Percentiles rank a stretch among this genome's conserved stretches.
Conservation (phyloP, 257 asterid genomes). For the Thymus quinquecostatus region DNA sequence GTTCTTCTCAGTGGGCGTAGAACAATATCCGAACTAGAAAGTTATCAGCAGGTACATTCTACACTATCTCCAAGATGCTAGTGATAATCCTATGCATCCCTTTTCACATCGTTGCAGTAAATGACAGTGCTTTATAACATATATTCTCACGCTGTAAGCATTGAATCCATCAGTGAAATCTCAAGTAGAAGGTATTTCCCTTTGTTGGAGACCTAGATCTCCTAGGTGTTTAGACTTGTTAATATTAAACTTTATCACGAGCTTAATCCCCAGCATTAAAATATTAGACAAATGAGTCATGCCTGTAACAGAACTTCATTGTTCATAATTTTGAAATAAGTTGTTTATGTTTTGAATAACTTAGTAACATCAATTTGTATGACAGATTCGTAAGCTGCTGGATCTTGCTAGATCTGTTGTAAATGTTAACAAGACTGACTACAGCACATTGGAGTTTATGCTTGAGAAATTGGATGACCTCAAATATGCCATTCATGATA, state of each 20-base stretch:
- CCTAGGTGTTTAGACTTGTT: constrained; percentile 4
- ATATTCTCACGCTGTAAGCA: neutral
- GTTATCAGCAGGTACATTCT: constrained; percentile 70
- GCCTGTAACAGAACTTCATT: constrained; percentile 5
- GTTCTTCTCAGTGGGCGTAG: constrained; percentile 66
- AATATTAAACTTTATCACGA: constrained; percentile 14
- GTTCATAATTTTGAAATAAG: constrained; percentile 22
- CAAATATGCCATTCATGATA: constrained; percentile 80
- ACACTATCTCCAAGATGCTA: constrained; percentile 29
- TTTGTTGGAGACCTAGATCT: constrained; percentile 15
- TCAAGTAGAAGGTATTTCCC: neutral
- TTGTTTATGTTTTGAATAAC: constrained; percentile 26
- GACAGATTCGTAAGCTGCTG: constrained; percentile 79
- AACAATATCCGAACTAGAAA: constrained; percentile 78
- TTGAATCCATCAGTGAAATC: constrained; percentile 11
- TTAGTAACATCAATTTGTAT: constrained; percentile 43
- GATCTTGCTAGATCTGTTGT: constrained; percentile 81
- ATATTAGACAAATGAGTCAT: constrained; percentile 9
- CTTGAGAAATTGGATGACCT: constrained; percentile 80
- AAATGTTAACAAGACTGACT: constrained; percentile 64
- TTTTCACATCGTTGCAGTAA: constrained; percentile 17
- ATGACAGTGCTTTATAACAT: constrained; percentile 20
- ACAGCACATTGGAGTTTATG: constrained; percentile 80
- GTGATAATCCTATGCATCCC: constrained; percentile 14
- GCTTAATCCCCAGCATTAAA: constrained; percentile 15